Evolutionary conservation across 2,329 filamentous ascomycete genomes (phyloP).

Genomic region (Ophidiomyces ophidiicola): DNA sequence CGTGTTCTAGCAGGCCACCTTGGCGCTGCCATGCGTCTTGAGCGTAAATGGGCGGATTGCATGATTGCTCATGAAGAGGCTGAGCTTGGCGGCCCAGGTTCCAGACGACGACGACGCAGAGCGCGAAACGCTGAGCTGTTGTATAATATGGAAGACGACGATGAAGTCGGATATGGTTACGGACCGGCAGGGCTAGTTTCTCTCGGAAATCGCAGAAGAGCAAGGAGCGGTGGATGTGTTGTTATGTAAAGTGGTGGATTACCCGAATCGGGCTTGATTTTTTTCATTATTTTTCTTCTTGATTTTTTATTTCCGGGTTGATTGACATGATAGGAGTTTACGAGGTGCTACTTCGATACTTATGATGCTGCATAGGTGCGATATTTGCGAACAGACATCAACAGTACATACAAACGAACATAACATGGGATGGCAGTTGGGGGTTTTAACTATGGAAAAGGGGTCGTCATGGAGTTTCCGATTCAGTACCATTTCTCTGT

Average conservation of each 20-base stretch:
- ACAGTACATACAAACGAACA: no score
- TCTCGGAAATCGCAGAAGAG: slow-evolving; percentile 43
- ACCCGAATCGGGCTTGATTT: no score
- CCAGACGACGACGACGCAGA: slow-evolving; percentile 58
- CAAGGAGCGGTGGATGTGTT: slow-evolving; percentile 50
- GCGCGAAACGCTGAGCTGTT: slow-evolving; percentile 70
- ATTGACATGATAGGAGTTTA: no score
- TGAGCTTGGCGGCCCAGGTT: slow-evolving; percentile 47
- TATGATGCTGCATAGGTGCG: no score
- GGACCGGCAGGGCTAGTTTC: slow-evolving; percentile 24
- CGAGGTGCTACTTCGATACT: no score
- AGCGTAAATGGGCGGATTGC: slow-evolving; percentile 84
- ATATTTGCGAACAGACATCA: no score
- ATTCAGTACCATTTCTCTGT: no score
- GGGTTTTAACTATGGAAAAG: no score
- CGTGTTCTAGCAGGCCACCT: slow-evolving; percentile 69
- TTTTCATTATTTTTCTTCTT: no score
- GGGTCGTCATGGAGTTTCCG: no score
- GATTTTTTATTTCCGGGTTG: no score
- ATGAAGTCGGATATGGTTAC: slow-evolving; percentile 30
- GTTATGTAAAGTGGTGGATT: slow-evolving; percentile 55
- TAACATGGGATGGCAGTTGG: no score
- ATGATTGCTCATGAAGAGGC: slow-evolving; percentile 89
- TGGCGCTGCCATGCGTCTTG: slow-evolving; percentile 60
- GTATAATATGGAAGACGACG: slow-evolving; percentile 73